Percentiles rank a stretch among this genome's conserved stretches.
Conservation (phyloP, 192 early-diverging fungal genomes). For the Spizellomyces sp. region DNA sequence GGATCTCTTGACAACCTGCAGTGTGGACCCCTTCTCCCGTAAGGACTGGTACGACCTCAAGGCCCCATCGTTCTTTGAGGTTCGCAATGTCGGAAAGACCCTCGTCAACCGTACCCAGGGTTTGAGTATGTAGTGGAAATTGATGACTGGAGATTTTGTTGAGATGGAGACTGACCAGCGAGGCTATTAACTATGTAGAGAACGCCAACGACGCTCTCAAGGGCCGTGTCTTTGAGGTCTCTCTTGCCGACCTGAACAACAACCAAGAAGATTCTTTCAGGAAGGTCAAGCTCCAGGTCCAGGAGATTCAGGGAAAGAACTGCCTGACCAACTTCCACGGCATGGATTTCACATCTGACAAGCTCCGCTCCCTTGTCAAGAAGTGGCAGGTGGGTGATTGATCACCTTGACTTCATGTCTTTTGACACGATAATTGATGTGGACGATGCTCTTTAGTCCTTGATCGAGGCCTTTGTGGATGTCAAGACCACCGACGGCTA, state of each 20-base stretch:
- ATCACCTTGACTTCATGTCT: too few species aligned
- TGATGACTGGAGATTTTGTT: conserved; percentile 1
- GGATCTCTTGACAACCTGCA: conserved; percentile 32
- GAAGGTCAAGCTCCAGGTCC: conserved; percentile 96
- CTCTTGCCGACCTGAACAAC: conserved; percentile 95
- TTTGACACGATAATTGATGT: not conserved
- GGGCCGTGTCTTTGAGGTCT: conserved; percentile 95
- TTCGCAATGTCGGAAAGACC: conserved; percentile 96
- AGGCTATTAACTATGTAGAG: conserved; percentile 37
- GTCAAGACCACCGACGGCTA: conserved; percentile 99
- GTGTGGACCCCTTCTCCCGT: conserved; percentile 98
- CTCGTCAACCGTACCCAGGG: conserved; percentile 99
- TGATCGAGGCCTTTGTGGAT: conserved; percentile 97
- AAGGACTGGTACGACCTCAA: conserved; percentile 99
- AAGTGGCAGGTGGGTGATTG: conserved; percentile 87
- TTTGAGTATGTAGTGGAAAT: conserved; percentile 72
- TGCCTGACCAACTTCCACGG: conserved; percentile 99
- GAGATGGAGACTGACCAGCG: too few species aligned
- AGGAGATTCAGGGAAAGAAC: conserved; percentile 98
- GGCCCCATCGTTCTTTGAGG: conserved; percentile 94
- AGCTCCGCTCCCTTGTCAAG: conserved; percentile 98
- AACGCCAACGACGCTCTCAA: conserved; percentile 96
- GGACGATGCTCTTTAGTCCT: conserved; percentile 52
- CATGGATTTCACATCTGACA: conserved; percentile 99
- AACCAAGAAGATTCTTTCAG: conserved; percentile 88